These are phyloP conservation scores for Backusella psychrophila DNA, from an alignment of 192 early-diverging fungal species.

Conservation along the genomic window DNA sequence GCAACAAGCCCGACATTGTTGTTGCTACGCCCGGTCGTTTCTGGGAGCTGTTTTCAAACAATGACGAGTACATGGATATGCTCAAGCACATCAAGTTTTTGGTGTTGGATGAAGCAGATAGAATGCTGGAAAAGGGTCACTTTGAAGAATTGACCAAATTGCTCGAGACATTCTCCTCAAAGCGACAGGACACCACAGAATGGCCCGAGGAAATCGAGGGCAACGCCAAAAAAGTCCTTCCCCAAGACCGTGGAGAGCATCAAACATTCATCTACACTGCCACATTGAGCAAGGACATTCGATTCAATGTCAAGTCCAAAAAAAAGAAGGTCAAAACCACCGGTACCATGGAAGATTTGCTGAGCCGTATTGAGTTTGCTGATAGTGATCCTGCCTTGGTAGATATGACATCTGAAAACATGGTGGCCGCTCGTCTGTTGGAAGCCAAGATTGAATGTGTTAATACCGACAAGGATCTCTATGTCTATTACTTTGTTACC, in stretches of 20 bases:
- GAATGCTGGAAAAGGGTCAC: conserved; percentile 79
- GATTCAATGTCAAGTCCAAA: conserved; percentile 47
- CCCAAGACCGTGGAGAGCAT: conserved; percentile 30
- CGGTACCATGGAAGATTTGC: conserved; percentile 59
- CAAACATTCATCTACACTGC: conserved; percentile 96
- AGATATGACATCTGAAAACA: conserved; percentile 64
- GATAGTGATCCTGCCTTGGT: conserved; percentile 73
- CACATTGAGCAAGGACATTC: conserved; percentile 63
- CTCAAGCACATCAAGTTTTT: conserved; percentile 64
- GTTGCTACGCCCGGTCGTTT: conserved; percentile 83
- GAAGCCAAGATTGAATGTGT: conserved; percentile 90
- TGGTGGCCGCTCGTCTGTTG: conserved; percentile 66
- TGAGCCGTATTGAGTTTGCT: conserved; percentile 71
- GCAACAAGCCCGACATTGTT: conserved; percentile 64
- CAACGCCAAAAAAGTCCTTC: not conserved
- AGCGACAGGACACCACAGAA: conserved; percentile 35
- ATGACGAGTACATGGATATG: conserved; percentile 51
- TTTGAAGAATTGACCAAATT: conserved; percentile 72
- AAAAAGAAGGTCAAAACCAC: conserved; percentile 28
- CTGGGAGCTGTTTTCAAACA: conserved; percentile 60
- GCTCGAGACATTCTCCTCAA: conserved; percentile 48
- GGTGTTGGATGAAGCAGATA: conserved; percentile 80
- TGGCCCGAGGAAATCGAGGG: conserved; percentile 24
- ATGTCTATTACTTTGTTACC: conserved; percentile 85
- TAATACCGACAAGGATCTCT: conserved; percentile 77